Evolutionary conservation across 208 protist genomes (phyloP).

Genomic region (Leishmania tropica): DNA sequence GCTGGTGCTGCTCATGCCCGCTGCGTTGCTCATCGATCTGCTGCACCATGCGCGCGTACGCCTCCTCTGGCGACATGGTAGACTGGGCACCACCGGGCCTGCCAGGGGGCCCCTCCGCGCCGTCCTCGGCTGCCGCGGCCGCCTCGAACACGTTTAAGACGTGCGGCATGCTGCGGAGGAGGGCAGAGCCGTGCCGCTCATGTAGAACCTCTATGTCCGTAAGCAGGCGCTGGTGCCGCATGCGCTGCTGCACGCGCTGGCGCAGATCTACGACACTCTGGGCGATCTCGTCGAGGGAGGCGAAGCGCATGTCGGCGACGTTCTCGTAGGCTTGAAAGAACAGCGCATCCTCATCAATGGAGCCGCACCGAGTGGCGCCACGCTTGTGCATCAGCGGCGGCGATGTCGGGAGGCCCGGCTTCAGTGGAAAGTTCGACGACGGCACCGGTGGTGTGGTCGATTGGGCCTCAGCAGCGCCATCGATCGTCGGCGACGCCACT

Average conservation of each 20-base stretch:
- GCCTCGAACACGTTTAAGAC: constrained; percentile 24
- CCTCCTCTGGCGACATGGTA: constrained; percentile 15
- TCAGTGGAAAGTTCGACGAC: no score
- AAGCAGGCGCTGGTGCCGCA: constrained; percentile 35
- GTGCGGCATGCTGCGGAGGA: constrained; percentile 32
- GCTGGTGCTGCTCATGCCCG: constrained; percentile 1
- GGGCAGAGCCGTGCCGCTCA: constrained; percentile 21
- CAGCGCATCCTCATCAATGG: constrained; percentile 26
- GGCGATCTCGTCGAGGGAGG: constrained; percentile 45
- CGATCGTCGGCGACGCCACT: not conserved
- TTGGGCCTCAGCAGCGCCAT: not conserved
- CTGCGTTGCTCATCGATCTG: constrained; percentile 15
- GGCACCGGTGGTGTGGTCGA: not conserved
- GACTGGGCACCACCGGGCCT: not conserved
- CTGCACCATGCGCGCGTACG: constrained; percentile 26
- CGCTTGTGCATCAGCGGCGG: not conserved
- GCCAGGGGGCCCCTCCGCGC: not conserved
- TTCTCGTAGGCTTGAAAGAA: constrained; percentile 48
- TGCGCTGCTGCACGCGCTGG: constrained; percentile 42
- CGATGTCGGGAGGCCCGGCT: not conserved
- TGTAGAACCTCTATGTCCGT: constrained; percentile 25
- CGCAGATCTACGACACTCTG: constrained; percentile 50
- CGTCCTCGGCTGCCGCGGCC: constrained; percentile 8
- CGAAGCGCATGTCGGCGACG: constrained; percentile 72
- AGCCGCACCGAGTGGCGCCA: not conserved